These are phyloP conservation scores for Pseudocercospora musae DNA, from an alignment of 2,329 filamentous ascomycete genomes.

Conservation along the genomic window DNA sequence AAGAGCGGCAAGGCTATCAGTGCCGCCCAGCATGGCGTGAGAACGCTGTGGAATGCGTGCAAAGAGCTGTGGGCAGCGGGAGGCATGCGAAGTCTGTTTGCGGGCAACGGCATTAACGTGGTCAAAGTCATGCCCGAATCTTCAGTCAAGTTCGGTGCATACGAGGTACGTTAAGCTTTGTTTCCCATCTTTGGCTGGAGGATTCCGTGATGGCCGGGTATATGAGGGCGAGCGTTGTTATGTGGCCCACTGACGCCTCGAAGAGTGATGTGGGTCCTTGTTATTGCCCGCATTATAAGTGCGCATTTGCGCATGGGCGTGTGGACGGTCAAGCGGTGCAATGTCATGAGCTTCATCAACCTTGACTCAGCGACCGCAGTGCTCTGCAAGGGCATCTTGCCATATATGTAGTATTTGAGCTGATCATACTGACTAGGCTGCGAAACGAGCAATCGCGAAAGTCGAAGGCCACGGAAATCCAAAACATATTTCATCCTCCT, in stretches of 20 bases:
- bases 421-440: constrained; percentile 52
- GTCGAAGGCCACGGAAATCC: constrained; percentile 86
- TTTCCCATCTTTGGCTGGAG: neutral
- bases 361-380: neutral
- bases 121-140: constrained; percentile 98
- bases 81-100: constrained; percentile 85
- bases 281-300: neutral
- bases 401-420: neutral
- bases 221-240: neutral
- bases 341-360: neutral
- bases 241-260: neutral
- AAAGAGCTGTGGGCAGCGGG: constrained; percentile 81
- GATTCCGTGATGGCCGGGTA: neutral
- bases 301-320: neutral
- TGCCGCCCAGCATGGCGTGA: constrained; percentile 63
- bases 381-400: neutral
- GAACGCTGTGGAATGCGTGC: constrained; percentile 69
- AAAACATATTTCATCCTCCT: constrained; percentile 72
- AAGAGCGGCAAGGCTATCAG: constrained; percentile 66
- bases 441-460: constrained; percentile 80
- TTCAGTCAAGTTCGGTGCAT: constrained; percentile 96
- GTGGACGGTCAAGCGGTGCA: neutral
- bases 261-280: neutral
- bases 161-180: constrained; percentile 59
- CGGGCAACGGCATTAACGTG: constrained; percentile 93